Base-by-base conservation (phyloP, 2,329 filamentous ascomycete species). In the Penicillium sp. region DNA sequence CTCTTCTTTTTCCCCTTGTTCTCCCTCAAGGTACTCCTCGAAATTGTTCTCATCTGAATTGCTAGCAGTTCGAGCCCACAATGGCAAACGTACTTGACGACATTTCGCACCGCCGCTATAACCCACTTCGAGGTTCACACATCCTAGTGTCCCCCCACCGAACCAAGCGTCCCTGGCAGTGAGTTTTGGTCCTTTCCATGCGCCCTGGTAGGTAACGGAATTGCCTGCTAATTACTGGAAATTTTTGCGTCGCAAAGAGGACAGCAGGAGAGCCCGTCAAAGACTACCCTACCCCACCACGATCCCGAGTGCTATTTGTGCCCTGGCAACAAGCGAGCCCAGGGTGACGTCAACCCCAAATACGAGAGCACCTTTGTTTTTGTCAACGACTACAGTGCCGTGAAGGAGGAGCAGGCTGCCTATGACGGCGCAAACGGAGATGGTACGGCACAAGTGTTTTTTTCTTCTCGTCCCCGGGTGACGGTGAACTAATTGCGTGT, bases 121-220 rank as follows among this genome's bases (percentile, higher is more conserved):
- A 99, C 76, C 91, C 92, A 56, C 84, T 99, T 64, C 89, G 91
- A 67, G 93, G 92, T 63, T 92, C 90, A 64, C 96, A 93, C 90
- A 85, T 99, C 62, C 85, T 99, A 40, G 95, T 99, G 14, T 98
- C 95, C 16, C 95, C 95, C 63, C 95, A 99, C 78, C 85, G 95
- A 58, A 98, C 93, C 56, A 98, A 98, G 85, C 86, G 95, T 66
- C 95, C 95, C 72, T 99, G 95, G 95, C 95, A 97, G 92, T 96
- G 82, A 85, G 91, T 82, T 38, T 46, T 45, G 16, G 19, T 8
- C 14, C 19, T 26, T 11, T 28, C 25, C 28, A n/a, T 37, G n/a
- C 28, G 11, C 22, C 13, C 25, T 2, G 54, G n/a, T 48, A 11
- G 4, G 25, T 16, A n/a, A 46, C 30, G 54, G 6, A 38, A 8